Base-by-base conservation (phyloP, 179 eudicot species). In the Corrigiola litoralis region DNA sequence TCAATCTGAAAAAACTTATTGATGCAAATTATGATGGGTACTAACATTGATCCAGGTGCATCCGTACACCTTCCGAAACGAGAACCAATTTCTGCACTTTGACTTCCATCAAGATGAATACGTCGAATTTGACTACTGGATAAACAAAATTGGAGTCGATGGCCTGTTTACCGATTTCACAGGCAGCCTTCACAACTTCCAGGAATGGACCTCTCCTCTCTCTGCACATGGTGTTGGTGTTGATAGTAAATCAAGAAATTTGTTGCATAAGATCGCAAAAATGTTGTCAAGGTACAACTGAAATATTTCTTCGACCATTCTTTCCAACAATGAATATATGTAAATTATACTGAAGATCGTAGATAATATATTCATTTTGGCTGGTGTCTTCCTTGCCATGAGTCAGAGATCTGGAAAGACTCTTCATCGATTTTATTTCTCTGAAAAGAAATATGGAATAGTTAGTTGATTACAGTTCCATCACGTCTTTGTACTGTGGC, bases 111-210 rank as follows among this genome's bases (percentile, higher is more conserved):
- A 94, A 82, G 99, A 94, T 71, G 85, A 95, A 0, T 88, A 84
- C 65, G 58, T 64, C 0, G 99, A 94, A 58, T 94, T 78, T 28
- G 92, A 76, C 59, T 90, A 68, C 79, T 90, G 99, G 97, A 68
- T 94, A 73, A 90, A 88, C 72, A 75, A 73, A 71, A 76, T 94
- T 1, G 87, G 96, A 16, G 88, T 94, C 36, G 99, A 94, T 54
- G 97, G 99, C 40, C 80, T 94, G 42, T 94, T 94, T 40, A 94
- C 99, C 1, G 99, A 94, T 58, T 94, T 94, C 67, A 74, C 99
- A 1, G 97, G 97, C 58, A 94, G 96, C 79, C 82, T 94, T 61
- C 97, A 88, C 55, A 75, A 67, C 64, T 94, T 53, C 76, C 97
- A 86, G 72, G 80, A 90, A 73, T 86, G 87, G 91, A 81, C 83